Evolutionary conservation across 495 filamentous ascomycete species (phyloP).

Genomic region (Penicillium herquei): DNA sequence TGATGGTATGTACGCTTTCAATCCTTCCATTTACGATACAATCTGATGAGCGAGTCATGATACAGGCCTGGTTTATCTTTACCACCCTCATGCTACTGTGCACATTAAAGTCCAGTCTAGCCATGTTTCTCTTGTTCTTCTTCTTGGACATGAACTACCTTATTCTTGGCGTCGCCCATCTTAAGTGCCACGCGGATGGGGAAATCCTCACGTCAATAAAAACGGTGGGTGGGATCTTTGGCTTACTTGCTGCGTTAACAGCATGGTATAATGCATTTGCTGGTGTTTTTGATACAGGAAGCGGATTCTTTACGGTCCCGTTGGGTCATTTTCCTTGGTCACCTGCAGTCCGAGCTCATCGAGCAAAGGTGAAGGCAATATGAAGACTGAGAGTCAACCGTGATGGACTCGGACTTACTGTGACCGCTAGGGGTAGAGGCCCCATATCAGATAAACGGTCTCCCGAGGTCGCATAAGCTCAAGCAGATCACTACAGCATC

Average conservation of each 20-base stretch:
- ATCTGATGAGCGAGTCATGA: not conserved
- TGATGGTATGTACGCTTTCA: constrained; percentile 52
- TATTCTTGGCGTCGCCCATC: constrained; percentile 67
- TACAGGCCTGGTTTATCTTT: constrained; percentile 85
- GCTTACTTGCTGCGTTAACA: constrained; percentile 72
- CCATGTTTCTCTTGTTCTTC: constrained; percentile 87
- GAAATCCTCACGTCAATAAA: constrained; percentile 45
- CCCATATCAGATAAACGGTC: too few relatives aligned
- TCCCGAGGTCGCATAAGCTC: too few relatives aligned
- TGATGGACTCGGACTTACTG: too few relatives aligned
- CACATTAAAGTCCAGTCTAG: constrained; percentile 81
- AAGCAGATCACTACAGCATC: too few relatives aligned
- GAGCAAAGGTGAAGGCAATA: constrained; percentile 10
- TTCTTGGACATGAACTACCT: constrained; percentile 72
- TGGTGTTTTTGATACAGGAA: constrained; percentile 71
- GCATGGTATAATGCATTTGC: constrained; percentile 91
- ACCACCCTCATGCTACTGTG: constrained; percentile 75
- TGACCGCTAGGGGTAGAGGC: too few relatives aligned
- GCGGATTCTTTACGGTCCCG: constrained; percentile 82
- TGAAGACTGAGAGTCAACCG: not conserved
- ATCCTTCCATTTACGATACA: not conserved
- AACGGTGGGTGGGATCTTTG: constrained; percentile 75
- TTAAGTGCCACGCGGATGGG: constrained; percentile 39
- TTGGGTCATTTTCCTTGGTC: constrained; percentile 86
- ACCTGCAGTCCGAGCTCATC: constrained; percentile 12